Percentiles rank a stretch among this genome's conserved stretches.
Conservation (phyloP, 441 rosid genomes). For the Viola pubescens region DNA sequence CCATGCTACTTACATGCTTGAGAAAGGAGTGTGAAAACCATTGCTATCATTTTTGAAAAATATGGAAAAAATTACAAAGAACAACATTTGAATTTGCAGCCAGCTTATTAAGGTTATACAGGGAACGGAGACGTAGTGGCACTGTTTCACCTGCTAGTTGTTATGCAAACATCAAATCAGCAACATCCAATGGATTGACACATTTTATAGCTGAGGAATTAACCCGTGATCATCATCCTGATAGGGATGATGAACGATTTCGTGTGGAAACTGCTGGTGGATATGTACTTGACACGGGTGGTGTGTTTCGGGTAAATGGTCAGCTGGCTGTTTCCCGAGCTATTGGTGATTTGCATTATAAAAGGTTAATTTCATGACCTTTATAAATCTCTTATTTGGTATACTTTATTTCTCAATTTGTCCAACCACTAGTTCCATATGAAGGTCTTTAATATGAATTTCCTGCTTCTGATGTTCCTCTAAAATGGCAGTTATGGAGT, state of each 20-base stretch:
- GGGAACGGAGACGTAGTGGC: constrained; percentile 52
- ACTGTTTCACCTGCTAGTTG: constrained; percentile 38
- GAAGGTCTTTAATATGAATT: background rate
- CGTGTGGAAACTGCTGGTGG: constrained; percentile 95
- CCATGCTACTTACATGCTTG: background rate
- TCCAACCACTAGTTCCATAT: background rate
- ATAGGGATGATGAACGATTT: constrained; percentile 79
- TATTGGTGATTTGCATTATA: constrained; percentile 70
- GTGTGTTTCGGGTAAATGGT: constrained; percentile 82
- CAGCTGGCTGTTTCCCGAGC: constrained; percentile 89
- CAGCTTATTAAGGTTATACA: constrained; percentile 59
- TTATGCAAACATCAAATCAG: constrained; percentile 35
- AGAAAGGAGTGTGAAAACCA: constrained; percentile 3
- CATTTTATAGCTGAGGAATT: constrained; percentile 61
- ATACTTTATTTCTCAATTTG: constrained; percentile 6
- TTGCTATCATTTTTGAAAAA: background rate
- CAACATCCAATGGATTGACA: constrained; percentile 38
- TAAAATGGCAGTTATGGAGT: constrained; percentile 64
- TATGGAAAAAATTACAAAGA: constrained; percentile 11
- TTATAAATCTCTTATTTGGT: constrained; percentile 2
- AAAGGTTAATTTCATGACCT: constrained; percentile 36
- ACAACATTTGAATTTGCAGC: constrained; percentile 45
- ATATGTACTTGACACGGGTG: constrained; percentile 69
- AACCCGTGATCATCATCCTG: constrained; percentile 85
- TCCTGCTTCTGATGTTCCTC: constrained; percentile 7